Base-by-base conservation (phyloP, 306 rosid species). In the Mimosa bimucronata region DNA sequence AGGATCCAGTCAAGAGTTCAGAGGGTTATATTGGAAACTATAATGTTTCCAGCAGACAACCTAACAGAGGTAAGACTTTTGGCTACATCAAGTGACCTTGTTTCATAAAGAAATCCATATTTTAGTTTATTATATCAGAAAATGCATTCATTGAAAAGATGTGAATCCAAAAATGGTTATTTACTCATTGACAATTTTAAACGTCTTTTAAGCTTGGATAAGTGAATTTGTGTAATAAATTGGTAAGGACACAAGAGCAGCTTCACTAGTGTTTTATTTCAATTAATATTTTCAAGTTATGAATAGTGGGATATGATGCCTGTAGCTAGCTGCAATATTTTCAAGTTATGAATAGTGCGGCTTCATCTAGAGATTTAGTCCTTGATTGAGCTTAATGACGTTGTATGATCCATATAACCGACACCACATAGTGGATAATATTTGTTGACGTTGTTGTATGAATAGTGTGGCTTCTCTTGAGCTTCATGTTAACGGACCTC, bases 31-130 rank as follows among this genome's bases (percentile, higher is more conserved):
- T 92, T 77, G 97, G 92, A 79, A 88, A 85, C 84, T 94, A 89
- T 88, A 87, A 74, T 78, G 94, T 89, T 79, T 78, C 90, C 66
- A 89, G 86, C 87, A 92, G 97, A 88, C 97, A 92, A 60, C 40
- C 97, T 80, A 92, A 86, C 91, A 92, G 97, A 92, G 98, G 98
- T 94, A 88, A 79, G 77, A 61, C 80, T 74, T 73, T 70, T 55
- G 14, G 5, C 62, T 55, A 21, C 12, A 55, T 55, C 62, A n/a
- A 21, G 29, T 9, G 78, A 61, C 81, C 78, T 73, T 70, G 25
- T 67, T 48, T 76, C 66, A 14, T 30, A 65, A 71, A 74, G 58
- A 70, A 58, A 61, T 48, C 72, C 48, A 50, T 53, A 65, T 69
- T 42, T 53, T 71, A 66, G 15, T 37, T 41, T 71, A 37, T 55